These are phyloP conservation scores for Nidula microcarpa DNA, from an alignment of 768 basidiomycete species.

Conservation along the genomic window DNA sequence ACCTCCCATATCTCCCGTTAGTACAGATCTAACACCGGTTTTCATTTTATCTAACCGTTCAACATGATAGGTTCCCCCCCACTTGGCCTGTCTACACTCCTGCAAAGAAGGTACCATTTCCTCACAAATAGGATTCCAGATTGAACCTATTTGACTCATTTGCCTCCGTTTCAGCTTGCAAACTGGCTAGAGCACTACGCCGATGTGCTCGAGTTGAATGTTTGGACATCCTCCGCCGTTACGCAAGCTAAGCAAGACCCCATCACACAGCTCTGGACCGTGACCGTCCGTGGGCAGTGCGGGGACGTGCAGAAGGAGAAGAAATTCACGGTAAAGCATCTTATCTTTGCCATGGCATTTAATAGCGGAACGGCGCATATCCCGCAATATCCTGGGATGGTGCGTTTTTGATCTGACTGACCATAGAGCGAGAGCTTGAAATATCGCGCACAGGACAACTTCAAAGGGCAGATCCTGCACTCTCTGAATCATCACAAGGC, in stretches of 20 bases:
- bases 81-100: slow-evolving; percentile 60
- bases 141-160: background rate
- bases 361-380: slow-evolving; percentile 41
- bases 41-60: background rate
- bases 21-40: slow-evolving; percentile 11
- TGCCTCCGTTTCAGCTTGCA: slow-evolving; percentile 37
- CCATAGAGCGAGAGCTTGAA: background rate
- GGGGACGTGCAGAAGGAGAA: slow-evolving; percentile 33
- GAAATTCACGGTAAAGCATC: slow-evolving; percentile 40
- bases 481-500: slow-evolving; percentile 55
- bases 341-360: slow-evolving; percentile 53
- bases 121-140: too few relatives aligned
- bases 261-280: slow-evolving; percentile 33
- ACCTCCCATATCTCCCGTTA: slow-evolving; percentile 61
- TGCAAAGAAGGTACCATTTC: slow-evolving; percentile 50
- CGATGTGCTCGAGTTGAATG: slow-evolving; percentile 54
- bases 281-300: too few relatives aligned
- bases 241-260: slow-evolving; percentile 27
- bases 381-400: slow-evolving; percentile 46
- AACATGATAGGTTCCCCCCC: slow-evolving; percentile 42
- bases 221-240: slow-evolving; percentile 52
- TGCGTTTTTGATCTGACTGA: slow-evolving; percentile 7
- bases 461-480: slow-evolving; percentile 62
- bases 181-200: slow-evolving; percentile 70
- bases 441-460: slow-evolving; percentile 36